phyloP scores from a whole-genome alignment of 2,329 filamentous ascomycete species.

The Orbilia quercus region DNA sequence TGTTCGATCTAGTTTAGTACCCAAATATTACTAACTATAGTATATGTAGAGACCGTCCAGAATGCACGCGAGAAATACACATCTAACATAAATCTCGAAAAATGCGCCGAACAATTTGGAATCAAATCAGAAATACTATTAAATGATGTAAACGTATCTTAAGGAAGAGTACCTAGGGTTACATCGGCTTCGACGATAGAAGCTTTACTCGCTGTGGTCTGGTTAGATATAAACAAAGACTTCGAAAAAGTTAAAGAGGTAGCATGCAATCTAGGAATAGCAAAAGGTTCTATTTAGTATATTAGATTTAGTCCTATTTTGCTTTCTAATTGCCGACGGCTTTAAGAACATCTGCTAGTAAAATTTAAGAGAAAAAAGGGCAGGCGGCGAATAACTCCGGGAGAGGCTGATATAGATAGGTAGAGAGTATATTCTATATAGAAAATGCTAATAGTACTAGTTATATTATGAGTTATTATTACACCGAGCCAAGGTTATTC shows the following conservation, averaged over 20 bases:
- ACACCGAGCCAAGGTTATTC: too few species aligned
- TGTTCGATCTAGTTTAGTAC: slow-evolving; percentile 1
- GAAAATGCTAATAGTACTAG: too few species aligned
- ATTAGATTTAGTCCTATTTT: too few species aligned
- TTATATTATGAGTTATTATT: too few species aligned
- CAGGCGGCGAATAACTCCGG: too few species aligned
- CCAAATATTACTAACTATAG: slow-evolving; percentile 2
- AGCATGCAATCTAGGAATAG: slow-evolving; percentile 30
- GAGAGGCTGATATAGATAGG: too few species aligned
- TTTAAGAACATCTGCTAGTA: too few species aligned
- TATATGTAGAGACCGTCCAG: slow-evolving; percentile 5
- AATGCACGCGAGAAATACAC: slow-evolving; percentile 8
- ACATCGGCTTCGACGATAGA: slow-evolving; percentile 40
- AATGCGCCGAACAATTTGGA: slow-evolving; percentile 24
- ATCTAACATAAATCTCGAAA: slow-evolving; percentile 24
- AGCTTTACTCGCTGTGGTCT: slow-evolving; percentile 40
- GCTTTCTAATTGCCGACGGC: too few species aligned
- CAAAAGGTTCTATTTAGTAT: too few species aligned
- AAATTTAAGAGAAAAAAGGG: too few species aligned
- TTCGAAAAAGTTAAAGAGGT: slow-evolving; percentile 27
- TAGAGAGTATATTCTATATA: too few species aligned
- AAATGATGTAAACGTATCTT: neutral
- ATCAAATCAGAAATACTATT: slow-evolving; percentile 38
- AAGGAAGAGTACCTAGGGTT: slow-evolving; percentile 8
- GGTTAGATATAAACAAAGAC: slow-evolving; percentile 39